Base-by-base conservation (phyloP, 768 basidiomycete species). In the Cubamyces sp. region DNA sequence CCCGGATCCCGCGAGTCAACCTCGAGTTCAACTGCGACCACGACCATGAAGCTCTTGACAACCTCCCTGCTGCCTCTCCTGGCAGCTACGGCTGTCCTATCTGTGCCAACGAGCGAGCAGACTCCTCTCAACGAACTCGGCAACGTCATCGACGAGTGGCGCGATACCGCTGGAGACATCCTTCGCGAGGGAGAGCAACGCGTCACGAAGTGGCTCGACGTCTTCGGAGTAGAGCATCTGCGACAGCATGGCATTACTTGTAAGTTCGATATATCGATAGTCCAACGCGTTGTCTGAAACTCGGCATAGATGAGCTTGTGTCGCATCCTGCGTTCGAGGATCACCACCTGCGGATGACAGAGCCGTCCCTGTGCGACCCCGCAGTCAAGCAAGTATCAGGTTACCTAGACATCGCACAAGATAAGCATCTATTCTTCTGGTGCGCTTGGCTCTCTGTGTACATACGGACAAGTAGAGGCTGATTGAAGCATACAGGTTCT, bases 241-340 rank as follows among this genome's bases (percentile, higher is more conserved):
- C 83, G 86, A 71, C 83, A 91, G 76, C 81, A 90, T 52, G 86
- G 82, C n/a, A 67, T 92, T 34, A 75, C 83, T 45, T 93, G 92
- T 93, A 68, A 74, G 88, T 79, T 8, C 12, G 23, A 53, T n/a
- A 6, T 3, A 18, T 56, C 16, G 45, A 14, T 18, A 15, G 16
- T 21, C 16, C 1, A 16, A 23, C 14, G 40, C 8, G 34, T 37
- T 5, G 49, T 12, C 40, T 49, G 3, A 41, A 23, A 1, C 28
- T 21, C 18, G 5, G 14, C 5, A 25, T 40, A 81, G 79, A 77
- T 64, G 78, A 81, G 64, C 70, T 78, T n/a, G 68, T 79, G 39
- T 74, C 68, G 47, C 74, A 78, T 54, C 73, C 76, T 9, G 73
- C 74, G 6, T 78, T 79, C 54, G 66, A 70, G 3, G 59, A 73